Evolutionary conservation across 1,139 yeast species (phyloP).

Genomic region (Kodamaea fungicola): DNA sequence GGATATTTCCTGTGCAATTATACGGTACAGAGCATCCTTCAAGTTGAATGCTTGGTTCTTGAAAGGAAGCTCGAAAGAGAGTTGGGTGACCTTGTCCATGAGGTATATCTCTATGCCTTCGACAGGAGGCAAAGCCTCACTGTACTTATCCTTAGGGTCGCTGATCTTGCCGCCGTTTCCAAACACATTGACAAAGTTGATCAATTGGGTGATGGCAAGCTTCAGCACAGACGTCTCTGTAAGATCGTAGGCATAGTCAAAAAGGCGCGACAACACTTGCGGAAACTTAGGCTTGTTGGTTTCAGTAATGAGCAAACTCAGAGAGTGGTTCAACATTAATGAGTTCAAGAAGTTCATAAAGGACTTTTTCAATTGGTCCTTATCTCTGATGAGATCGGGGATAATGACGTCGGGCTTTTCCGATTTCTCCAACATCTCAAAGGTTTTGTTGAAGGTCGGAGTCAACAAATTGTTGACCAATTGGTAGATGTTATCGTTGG

Average conservation of each 20-base stretch:
- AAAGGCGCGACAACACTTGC: constrained; percentile 57
- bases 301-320: constrained; percentile 70
- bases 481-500: constrained; percentile 65
- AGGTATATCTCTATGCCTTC: constrained; percentile 72
- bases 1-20: constrained; percentile 73
- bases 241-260: constrained; percentile 63
- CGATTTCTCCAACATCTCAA: constrained; percentile 42
- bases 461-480: constrained; percentile 68
- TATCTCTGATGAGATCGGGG: constrained; percentile 57
- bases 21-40: constrained; percentile 75
- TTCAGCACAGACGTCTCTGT: constrained; percentile 57
- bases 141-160: constrained; percentile 52
- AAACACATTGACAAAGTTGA: constrained; percentile 61
- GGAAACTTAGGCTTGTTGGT: constrained; percentile 64
- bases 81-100: constrained; percentile 62
- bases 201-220: constrained; percentile 65
- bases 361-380: constrained; percentile 61
- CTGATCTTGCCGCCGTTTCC: constrained; percentile 60
- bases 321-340: constrained; percentile 71
- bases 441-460: constrained; percentile 69
- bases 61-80: constrained; percentile 78
- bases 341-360: constrained; percentile 68
- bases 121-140: constrained; percentile 51
- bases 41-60: constrained; percentile 62
- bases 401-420: constrained; percentile 15